Evolutionary conservation across 1,139 yeast species (phyloP), one percentile per base, ranked within the genome.

Genomic region (Geotrichum citri-aurantii): DNA sequence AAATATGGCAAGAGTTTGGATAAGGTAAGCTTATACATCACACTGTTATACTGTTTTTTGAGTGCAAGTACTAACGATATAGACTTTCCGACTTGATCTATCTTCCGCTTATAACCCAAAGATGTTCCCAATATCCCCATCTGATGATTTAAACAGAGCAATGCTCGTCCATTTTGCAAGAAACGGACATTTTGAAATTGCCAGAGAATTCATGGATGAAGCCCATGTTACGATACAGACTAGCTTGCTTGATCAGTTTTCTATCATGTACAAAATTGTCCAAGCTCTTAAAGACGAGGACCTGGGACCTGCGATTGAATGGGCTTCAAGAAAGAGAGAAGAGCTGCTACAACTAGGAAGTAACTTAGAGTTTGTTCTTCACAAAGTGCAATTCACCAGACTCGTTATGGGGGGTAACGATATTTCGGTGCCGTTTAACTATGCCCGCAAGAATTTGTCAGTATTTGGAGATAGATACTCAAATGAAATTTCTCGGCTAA

Each of bases 281-380:
- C 62, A 63, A 26, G 68, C 67, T 27, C 62, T 75, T 19, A 65
- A 65, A 11, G 58, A 67, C 14, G 62, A 66, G 24, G 68, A 77
- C 54, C 62, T 78, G 23, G 64, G 59, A 3, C 73, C 75, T 1
- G 81, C 81, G 1, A 75, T 79, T 37, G 71, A 62, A 4, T 79
- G 81, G 82, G 79, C 80, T 1, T 63, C 62, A 5, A 52, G 62
- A 8, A 68, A 75, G 52, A 69, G 75, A 4, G 64, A 59, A 0
- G 62, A 65, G 55, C 66, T 75, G 48, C 57, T 64, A 37, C 63
- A 63, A 26, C 60, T 68, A 19, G 75, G 76, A 6, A 69, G 74
- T 46, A 78, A 79, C 55, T 65, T 86, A 48, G 89, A 84, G 69
- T 85, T 86, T 73, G 79, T 80, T 64, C 75, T 87, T 61, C 91